Conservation (phyloP, 2,329 filamentous ascomycete genomes). For the Ascochyta viciae-villosae region DNA sequence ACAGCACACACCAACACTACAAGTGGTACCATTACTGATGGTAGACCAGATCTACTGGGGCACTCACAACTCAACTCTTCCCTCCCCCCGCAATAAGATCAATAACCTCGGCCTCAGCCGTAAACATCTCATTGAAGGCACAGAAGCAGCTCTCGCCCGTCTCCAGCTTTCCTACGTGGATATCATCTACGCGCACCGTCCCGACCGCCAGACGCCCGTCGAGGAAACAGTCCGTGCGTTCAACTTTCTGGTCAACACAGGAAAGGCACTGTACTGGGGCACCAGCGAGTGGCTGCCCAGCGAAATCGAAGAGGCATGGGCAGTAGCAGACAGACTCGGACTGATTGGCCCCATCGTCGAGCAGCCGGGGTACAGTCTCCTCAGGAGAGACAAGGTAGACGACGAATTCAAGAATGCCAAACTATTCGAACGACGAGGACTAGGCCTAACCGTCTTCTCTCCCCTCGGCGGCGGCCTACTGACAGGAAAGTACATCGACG, state of each 20-base stretch:
- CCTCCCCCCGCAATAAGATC: constrained; percentile 61
- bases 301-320: constrained; percentile 66
- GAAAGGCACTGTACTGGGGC: constrained; percentile 72
- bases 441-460: constrained; percentile 63
- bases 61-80: constrained; percentile 55
- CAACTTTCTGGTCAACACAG: constrained; percentile 72
- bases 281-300: constrained; percentile 65
- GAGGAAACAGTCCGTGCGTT: constrained; percentile 75
- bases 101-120: constrained; percentile 73
- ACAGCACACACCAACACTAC: neutral
- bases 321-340: constrained; percentile 66
- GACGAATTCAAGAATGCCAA: constrained; percentile 63
- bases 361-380: constrained; percentile 65
- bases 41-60: constrained; percentile 68
- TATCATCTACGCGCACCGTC: constrained; percentile 72
- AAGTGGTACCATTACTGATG: neutral
- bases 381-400: constrained; percentile 65
- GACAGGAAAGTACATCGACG: constrained; percentile 69
- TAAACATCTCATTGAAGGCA: constrained; percentile 74
- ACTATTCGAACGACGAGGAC: constrained; percentile 60
- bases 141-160: constrained; percentile 65
- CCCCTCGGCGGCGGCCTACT: constrained; percentile 64
- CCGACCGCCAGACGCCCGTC: constrained; percentile 72
- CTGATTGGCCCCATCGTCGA: constrained; percentile 63
- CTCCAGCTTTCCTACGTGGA: constrained; percentile 70